Evolutionary conservation across 805 yeast species (phyloP), one percentile per base, ranked within the genome.

Genomic region (Candida namnaoensis): DNA sequence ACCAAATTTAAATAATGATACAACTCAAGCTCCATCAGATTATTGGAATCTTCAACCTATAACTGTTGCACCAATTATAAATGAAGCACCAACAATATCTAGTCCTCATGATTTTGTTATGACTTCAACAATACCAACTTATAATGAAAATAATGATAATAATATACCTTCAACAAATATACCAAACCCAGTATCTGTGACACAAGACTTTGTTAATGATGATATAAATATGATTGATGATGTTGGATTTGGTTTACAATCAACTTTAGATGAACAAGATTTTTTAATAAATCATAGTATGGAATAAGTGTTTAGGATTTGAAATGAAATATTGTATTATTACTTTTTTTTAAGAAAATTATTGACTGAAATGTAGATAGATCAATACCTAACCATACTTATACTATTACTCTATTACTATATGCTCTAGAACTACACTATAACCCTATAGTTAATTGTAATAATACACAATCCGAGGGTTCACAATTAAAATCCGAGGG

Each of bases 281-380:
- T 65, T 64, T 40, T 45, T 65, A 41, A 57, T 62, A 40, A 64
- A 57, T 39, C 62, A 60, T 35, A 60, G 52, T 34, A 57, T 62
- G 58, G 64, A 58, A 30, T 57, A 19, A 30, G 33, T 8, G 28
- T 26, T 10, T 26, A 26, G 28, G 7, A 26, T 26, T 10, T 26
- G 7, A 26, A 8, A 10, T 26, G 10, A 10, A 26, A 26, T 26
- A 10, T 8, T 26, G 28, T 26, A 26, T 26, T 26, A 8, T 26
- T 10, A 8, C 7, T 26, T 26, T 26, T 10, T 8, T 26, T 26
- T 26, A 26, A 26, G 3, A 19, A 19, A 19, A 19, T 19, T 19
- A 19, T 3, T 19, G 2, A 19, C 3, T 19, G 19, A 3, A 3
- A 3, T 19, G 19, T 19, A 19, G 19, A 19, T 19, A 19, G 3